Evolutionary conservation across 2,329 filamentous ascomycete species (phyloP).

Genomic region (Botrytis aclada): DNA sequence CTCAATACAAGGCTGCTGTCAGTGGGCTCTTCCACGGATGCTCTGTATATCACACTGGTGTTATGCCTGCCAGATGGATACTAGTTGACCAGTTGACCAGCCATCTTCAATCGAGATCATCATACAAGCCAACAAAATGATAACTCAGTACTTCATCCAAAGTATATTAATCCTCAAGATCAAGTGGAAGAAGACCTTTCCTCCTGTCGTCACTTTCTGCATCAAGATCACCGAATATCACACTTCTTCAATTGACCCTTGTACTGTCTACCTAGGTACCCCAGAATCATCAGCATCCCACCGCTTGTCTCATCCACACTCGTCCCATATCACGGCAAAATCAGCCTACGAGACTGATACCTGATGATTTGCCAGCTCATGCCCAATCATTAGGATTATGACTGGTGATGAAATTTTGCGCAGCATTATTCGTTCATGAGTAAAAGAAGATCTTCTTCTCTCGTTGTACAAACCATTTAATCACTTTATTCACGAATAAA

Average conservation of each 20-base stretch:
- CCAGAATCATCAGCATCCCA: not conserved
- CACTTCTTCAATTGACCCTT: not conserved
- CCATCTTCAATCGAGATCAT: not conserved
- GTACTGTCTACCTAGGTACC: not conserved
- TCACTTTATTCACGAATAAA: slow-evolving; percentile 9
- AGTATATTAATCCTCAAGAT: not conserved
- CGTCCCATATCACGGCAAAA: slow-evolving; percentile 13
- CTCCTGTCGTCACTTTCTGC: not conserved
- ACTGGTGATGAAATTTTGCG: slow-evolving; percentile 19
- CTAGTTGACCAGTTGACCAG: not conserved
- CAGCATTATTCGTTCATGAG: not conserved
- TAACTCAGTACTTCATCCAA: not conserved
- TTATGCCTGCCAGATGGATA: not conserved
- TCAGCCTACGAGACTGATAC: slow-evolving; percentile 9
- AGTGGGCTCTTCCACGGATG: not conserved
- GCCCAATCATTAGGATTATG: slow-evolving; percentile 14
- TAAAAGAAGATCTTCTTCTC: not conserved
- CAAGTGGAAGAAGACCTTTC: not conserved
- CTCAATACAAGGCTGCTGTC: not conserved
- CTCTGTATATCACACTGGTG: not conserved
- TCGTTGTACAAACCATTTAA: not conserved
- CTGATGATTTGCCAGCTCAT: slow-evolving; percentile 18
- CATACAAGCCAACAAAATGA: not conserved
- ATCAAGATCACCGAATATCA: not conserved
- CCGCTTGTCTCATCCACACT: slow-evolving; percentile 1